These are phyloP conservation scores for Leucocoprinus leucothites DNA, from an alignment of 768 basidiomycete genomes.

Conservation along the genomic window DNA sequence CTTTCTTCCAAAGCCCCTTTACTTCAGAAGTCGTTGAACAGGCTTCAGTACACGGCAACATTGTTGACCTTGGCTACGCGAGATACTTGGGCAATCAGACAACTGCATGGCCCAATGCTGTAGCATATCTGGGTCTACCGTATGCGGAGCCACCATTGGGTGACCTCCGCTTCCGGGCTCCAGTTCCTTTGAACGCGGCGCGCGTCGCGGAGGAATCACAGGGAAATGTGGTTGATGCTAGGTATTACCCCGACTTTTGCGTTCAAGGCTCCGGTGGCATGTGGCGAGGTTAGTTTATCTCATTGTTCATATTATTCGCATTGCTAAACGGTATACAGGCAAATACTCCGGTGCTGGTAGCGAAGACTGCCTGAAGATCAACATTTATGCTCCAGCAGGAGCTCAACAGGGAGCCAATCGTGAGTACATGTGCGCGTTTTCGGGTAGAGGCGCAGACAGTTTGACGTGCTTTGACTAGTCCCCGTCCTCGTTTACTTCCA, in stretches of 20 bases:
- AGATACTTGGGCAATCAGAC: conserved; percentile 52
- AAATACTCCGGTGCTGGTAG: conserved; percentile 45
- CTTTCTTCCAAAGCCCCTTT: too few relatives aligned
- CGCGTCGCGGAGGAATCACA: conserved; percentile 33
- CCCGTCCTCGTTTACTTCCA: conserved; percentile 48
- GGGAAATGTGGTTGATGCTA: conserved; percentile 46
- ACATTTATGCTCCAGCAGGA: conserved; percentile 55
- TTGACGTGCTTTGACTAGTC: conserved; percentile 22
- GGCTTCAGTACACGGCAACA: neutral
- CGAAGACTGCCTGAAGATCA: conserved; percentile 67
- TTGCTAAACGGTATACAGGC: too few relatives aligned
- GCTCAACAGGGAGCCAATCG: conserved; percentile 43
- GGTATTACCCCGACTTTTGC: conserved; percentile 53
- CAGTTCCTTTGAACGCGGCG: conserved; percentile 46
- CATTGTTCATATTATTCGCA: too few relatives aligned
- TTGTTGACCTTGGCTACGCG: conserved; percentile 58
- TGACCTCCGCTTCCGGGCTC: conserved; percentile 47
- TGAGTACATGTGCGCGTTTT: conserved; percentile 24
- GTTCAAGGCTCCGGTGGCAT: conserved; percentile 47
- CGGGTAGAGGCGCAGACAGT: neutral
- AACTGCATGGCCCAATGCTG: conserved; percentile 38
- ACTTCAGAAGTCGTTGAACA: too few relatives aligned
- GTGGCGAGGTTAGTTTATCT: neutral
- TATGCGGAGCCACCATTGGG: conserved; percentile 59
- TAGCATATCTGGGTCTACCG: conserved; percentile 56